phyloP scores from a whole-genome alignment of 2,329 filamentous ascomycete genomes.

The Nemania bipapillata region DNA sequence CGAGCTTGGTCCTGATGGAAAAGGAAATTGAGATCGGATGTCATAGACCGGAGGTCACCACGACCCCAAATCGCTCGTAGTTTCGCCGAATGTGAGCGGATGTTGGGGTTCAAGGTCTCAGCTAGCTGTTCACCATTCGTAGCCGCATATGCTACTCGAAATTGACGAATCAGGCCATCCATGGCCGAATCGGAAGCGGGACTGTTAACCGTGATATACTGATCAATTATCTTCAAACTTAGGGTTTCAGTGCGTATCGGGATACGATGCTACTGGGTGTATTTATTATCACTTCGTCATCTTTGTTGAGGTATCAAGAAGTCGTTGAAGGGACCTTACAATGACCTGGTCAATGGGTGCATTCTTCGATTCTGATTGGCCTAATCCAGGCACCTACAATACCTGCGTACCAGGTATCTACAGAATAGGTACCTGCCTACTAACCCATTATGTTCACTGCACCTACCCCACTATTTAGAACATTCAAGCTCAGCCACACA shows the following conservation, averaged over 20 bases:
- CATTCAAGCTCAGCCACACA: constrained; percentile 10
- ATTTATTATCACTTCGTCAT: constrained; percentile 4
- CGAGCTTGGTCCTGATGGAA: constrained; percentile 70
- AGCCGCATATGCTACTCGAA: constrained; percentile 72
- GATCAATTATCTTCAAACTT: not conserved
- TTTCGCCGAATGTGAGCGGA: constrained; percentile 71
- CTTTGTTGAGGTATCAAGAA: constrained; percentile 6
- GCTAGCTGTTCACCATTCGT: constrained; percentile 79
- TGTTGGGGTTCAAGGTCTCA: constrained; percentile 76
- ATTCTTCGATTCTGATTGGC: constrained; percentile 43
- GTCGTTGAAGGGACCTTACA: not conserved
- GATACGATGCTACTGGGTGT: not conserved
- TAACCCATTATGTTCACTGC: not conserved
- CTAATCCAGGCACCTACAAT: not conserved
- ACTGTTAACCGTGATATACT: not conserved
- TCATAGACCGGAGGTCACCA: constrained; percentile 73
- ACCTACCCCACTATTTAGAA: constrained; percentile 5
- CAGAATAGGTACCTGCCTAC: constrained; percentile 5
- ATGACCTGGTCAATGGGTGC: not conserved
- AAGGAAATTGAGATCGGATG: constrained; percentile 77
- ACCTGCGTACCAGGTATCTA: too few species aligned
- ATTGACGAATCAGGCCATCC: constrained; percentile 79
- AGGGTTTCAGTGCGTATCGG: not conserved
- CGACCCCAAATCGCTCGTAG: constrained; percentile 77
- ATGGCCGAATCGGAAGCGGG: constrained; percentile 52